Base-by-base conservation (phyloP, 176 grass and related monocot genomes). In the Poa pratensis region DNA sequence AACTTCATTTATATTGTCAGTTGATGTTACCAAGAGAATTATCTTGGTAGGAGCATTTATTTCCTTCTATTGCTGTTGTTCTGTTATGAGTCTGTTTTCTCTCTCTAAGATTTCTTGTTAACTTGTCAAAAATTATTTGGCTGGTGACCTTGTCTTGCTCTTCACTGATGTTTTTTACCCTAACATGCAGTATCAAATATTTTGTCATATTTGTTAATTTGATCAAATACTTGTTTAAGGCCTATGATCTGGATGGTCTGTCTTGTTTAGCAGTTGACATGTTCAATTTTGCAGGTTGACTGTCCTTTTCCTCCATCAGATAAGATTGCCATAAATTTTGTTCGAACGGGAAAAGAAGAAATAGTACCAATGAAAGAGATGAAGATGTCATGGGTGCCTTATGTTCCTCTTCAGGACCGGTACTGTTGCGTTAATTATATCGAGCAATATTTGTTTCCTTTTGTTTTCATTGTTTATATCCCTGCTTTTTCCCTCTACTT, bases 321-420 rank as follows among this genome's bases (percentile, higher is more conserved):
- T 87, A 94, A 94, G 80, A 92, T 94, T 61, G 90, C 92, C 42
- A 90, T 94, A 86, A 91, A 92, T 85, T 94, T 90, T 23, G 92
- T 92, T 55, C 95, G 91, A 87, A 94, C 88, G 77, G 95, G 89
- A 55, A 92, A 84, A 5, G 88, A 97, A 87, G 95, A 97, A 39
- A 92, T 97, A 83, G 83, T 97, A 67, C 88, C 92, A 30, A 97
- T 97, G 95, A 88, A 88, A 71, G 69, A 82, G 43, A 97, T 97
- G 90, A 94, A 97, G 90, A 97, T 97, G 94, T 92, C 86, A 52
- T 97, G 92, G 95, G 86, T 97, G 52, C 95, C 95, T 39, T 94
- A 97, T 78, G 78, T 97, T 86, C 94, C 94, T 15, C 69, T 97
- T 30, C 92, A 94, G 75, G 55, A 94, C 63, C 67, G 92, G 94